These are phyloP conservation scores for Candida methanosorbosa DNA, from an alignment of 805 yeast genomes.

Conservation along the genomic window DNA sequence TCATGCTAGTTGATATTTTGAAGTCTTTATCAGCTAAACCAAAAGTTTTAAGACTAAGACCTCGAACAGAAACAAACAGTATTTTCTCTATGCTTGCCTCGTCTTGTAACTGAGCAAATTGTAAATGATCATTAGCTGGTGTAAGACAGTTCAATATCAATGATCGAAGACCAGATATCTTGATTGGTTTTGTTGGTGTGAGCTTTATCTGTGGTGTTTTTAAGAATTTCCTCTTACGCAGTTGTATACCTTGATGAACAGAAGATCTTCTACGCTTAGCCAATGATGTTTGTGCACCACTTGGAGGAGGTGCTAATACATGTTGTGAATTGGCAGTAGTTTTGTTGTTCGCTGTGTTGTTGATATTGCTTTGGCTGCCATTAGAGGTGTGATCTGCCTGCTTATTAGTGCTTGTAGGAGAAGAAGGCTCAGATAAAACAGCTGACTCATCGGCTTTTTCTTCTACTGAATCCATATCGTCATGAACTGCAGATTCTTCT, in stretches of 20 bases:
- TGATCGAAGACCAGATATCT: too few relatives aligned
- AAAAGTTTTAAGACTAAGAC: constrained; percentile 42
- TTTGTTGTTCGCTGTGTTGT: too few relatives aligned
- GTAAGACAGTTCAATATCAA: too few relatives aligned
- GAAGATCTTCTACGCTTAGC: constrained; percentile 32
- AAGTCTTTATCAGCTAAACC: constrained; percentile 19
- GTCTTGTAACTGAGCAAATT: too few relatives aligned
- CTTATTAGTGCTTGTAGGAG: too few relatives aligned
- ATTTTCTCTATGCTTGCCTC: constrained; percentile 40
- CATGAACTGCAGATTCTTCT: constrained; percentile 3
- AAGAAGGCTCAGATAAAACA: not conserved
- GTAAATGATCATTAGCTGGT: too few relatives aligned
- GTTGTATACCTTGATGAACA: constrained; percentile 19
- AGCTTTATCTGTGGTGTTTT: constrained; percentile 16
- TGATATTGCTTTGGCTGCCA: too few relatives aligned
- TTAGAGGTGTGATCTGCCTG: too few relatives aligned
- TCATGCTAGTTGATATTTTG: constrained; percentile 4
- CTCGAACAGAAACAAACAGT: constrained; percentile 57
- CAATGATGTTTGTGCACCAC: constrained; percentile 10
- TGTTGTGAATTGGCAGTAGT: too few relatives aligned
- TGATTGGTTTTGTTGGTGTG: too few relatives aligned
- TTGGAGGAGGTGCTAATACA: too few relatives aligned
- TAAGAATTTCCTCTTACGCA: constrained; percentile 25
- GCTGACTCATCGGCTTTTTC: not conserved
- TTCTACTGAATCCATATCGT: too few relatives aligned